These are phyloP conservation scores for Lentinus tigrinus DNA, from an alignment of 768 basidiomycete genomes.

Conservation along the genomic window DNA sequence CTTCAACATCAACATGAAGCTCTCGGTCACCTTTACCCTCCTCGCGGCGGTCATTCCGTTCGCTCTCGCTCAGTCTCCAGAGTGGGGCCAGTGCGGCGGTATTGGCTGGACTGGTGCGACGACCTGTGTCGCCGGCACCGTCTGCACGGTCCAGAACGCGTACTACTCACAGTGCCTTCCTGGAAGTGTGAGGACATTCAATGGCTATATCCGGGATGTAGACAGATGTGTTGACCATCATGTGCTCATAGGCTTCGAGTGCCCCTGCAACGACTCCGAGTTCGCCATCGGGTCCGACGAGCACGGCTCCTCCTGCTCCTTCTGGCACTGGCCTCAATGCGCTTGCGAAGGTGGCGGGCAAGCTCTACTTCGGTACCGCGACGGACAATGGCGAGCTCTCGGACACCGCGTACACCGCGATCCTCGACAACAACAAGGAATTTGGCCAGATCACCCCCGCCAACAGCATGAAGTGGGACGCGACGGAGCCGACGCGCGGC, in stretches of 20 bases:
- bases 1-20: conserved; percentile 17
- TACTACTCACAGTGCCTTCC: conserved; percentile 49
- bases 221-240: too few species aligned
- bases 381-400: conserved; percentile 48
- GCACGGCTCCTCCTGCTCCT: conserved; percentile 6
- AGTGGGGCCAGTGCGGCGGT: conserved; percentile 35
- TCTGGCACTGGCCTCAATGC: conserved; percentile 26
- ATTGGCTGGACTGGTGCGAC: conserved; percentile 37
- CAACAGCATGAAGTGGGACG: conserved; percentile 61
- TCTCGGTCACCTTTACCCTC: conserved; percentile 25
- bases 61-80: conserved; percentile 24
- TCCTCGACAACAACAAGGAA: conserved; percentile 37
- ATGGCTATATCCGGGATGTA: neutral
- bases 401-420: conserved; percentile 39
- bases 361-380: conserved; percentile 50
- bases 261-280: neutral
- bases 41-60: conserved; percentile 28
- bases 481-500: conserved; percentile 49
- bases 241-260: neutral
- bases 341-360: conserved; percentile 42
- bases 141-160: conserved; percentile 37
- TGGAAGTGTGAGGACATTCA: conserved; percentile 15
- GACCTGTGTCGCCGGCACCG: conserved; percentile 40
- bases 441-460: conserved; percentile 50
- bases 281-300: neutral